A percentile compares a stretch with the other conserved stretches of the same genome.
These are phyloP conservation scores for Fomitopsis schrenkii DNA, from an alignment of 1,284 basidiomycete genomes.

Conservation along the genomic window DNA sequence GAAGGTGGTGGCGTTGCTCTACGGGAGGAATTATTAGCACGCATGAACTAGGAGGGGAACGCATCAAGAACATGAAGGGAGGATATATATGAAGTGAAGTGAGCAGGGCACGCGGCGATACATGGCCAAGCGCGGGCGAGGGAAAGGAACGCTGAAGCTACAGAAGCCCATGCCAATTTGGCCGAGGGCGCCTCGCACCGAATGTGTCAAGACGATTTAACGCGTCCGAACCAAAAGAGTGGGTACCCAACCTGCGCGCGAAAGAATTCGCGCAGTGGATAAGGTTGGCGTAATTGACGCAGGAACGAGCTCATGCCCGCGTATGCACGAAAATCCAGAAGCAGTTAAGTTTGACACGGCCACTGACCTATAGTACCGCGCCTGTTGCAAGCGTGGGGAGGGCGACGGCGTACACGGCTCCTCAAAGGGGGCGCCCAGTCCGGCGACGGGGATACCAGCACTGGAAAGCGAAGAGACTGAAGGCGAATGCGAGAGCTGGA, in stretches of 20 bases:
- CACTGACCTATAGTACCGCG: conserved; percentile 25
- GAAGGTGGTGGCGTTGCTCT: conserved; percentile 17
- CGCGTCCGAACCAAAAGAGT: conserved; percentile 8
- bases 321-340: conserved; percentile 7
- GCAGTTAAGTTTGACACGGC: conserved; percentile 16
- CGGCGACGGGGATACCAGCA: conserved; percentile 7
- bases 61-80: conserved; percentile 6
- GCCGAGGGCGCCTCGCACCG: conserved; percentile 1
- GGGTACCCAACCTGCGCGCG: not conserved
- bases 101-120: conserved; percentile 15
- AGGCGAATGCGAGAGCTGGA: conserved; percentile 14
- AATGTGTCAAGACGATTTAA: conserved; percentile 8
- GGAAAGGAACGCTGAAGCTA: conserved; percentile 1
- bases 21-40: conserved; percentile 12
- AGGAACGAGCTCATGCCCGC: not conserved
- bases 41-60: conserved; percentile 9
- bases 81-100: conserved; percentile 14
- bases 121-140: conserved; percentile 12
- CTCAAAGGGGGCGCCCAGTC: conserved; percentile 6
- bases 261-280: conserved; percentile 14
- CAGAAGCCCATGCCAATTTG: conserved; percentile 6
- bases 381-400: conserved; percentile 21
- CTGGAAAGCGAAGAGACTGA: conserved; percentile 16
- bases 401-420: conserved; percentile 22
- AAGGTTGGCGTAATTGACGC: conserved; percentile 15